Percentiles rank a stretch among this genome's conserved stretches.
Conservation (phyloP, 257 asterid genomes). For the Jacaranda copaia region DNA sequence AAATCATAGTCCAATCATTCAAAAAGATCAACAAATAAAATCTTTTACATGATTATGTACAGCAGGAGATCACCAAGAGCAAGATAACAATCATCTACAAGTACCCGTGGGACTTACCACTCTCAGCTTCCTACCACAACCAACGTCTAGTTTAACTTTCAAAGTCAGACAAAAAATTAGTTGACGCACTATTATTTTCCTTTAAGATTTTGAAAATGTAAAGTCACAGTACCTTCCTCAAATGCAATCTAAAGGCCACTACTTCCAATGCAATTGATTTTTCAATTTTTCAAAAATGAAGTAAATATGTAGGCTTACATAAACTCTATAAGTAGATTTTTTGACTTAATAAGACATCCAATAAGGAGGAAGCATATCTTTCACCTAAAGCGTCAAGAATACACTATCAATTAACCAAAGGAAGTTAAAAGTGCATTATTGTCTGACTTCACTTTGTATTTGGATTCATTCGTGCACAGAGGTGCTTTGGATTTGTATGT, state of each 20-base stretch:
- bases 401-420: constrained; percentile 13
- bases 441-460: not conserved
- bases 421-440: not conserved
- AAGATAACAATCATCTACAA: not conserved
- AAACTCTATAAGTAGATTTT: not conserved
- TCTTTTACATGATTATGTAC: not conserved
- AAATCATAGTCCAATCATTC: not conserved
- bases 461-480: not conserved
- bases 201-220: not conserved
- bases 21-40: not conserved
- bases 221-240: not conserved
- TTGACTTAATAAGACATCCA: not conserved
- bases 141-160: not conserved
- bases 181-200: not conserved
- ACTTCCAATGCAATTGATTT: not conserved
- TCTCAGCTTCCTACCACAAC: not conserved
- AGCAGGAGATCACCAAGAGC: not conserved
- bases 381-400: no score
- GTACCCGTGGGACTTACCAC: not conserved
- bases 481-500: not conserved
- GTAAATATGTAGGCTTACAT: not conserved
- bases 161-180: not conserved
- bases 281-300: not conserved
- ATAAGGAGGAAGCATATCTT: not conserved
- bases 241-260: not conserved